Evolutionary conservation across 2,329 filamentous ascomycete species (phyloP), one percentile per base, ranked within the genome.

Genomic region (Sphaerulina vaccinii): DNA sequence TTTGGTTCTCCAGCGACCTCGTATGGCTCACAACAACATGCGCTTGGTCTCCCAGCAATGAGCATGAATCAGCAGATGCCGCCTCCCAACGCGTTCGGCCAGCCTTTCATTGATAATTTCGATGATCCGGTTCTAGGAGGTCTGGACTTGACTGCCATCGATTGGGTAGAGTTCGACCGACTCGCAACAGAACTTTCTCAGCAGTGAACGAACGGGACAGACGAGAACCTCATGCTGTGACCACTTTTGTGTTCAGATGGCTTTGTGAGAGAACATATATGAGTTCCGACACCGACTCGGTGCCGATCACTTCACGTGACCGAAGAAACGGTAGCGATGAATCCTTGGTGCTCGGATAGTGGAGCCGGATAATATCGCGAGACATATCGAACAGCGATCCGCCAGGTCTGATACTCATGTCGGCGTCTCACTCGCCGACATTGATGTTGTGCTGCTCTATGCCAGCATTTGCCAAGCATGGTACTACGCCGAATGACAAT

Each of bases 81-180:
- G 23, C 51, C 51, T 22, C 53, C 52, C 3, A 13, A 39, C 33
- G 33, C 49, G 45, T 40, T 51, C 21, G 36, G 44, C 18, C 32
- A 42, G 39, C 24, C 47, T n/a, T 51, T 45, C 15, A 29, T 36
- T n/a, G 51, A 52, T 16, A 51, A 43, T 22, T 29, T 41, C 19
- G 45, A 48, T 9, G 60, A 61, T 38, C 49, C 59, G 9, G 43
- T 54, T 19, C 40, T 59, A 3, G 58, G 47, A 4, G 45, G 45
- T 8, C 48, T 62, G 13, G 61, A 62, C 27, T 27, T 62, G 24
- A 56, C 59, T 29, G 56, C 61, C n/a, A 58, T 64, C 5, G 61
- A 64, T 42, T 64, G 61, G 61, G 55, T 52, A 2, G 60, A 64
- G 36, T 64, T 64, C 33, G 61, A 64, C 40, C 58, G 61, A 11